Percentiles rank a stretch among this genome's conserved stretches.
These are phyloP conservation scores for Alloteropsis semialata DNA, from an alignment of 176 grass and related monocot genomes.

Conservation along the genomic window DNA sequence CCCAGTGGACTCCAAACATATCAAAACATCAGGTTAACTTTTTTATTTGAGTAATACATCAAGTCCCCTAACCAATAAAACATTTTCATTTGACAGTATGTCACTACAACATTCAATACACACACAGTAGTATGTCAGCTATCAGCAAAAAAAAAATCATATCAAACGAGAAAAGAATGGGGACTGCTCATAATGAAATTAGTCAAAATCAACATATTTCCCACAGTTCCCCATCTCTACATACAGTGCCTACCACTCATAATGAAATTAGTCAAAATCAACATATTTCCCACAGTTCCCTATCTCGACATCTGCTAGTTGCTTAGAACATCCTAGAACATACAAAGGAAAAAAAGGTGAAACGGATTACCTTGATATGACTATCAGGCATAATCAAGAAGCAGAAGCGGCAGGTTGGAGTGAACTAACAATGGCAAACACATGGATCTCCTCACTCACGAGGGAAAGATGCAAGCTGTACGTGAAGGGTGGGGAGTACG, in stretches of 20 bases:
- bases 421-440: too few relatives aligned
- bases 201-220: not conserved
- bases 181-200: not conserved
- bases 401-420: too few relatives aligned
- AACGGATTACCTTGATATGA: too few relatives aligned
- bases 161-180: not conserved
- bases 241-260: not conserved
- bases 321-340: not conserved
- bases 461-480: too few relatives aligned
- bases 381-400: too few relatives aligned
- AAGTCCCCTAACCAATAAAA: not conserved
- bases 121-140: too few relatives aligned
- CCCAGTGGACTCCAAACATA: slow-evolving; percentile 59
- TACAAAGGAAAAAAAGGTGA: not conserved
- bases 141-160: too few relatives aligned
- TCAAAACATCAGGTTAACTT: slow-evolving; percentile 22
- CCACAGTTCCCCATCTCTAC: too few relatives aligned
- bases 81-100: not conserved
- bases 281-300: not conserved
- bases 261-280: not conserved
- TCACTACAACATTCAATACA: not conserved
- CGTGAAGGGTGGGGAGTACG: too few relatives aligned
- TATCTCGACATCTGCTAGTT: not conserved
- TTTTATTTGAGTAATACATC: not conserved
- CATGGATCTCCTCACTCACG: too few relatives aligned